These are phyloP conservation scores for Fusarium solani-melongenae DNA, from an alignment of 2,329 filamentous ascomycete species.

Conservation along the genomic window DNA sequence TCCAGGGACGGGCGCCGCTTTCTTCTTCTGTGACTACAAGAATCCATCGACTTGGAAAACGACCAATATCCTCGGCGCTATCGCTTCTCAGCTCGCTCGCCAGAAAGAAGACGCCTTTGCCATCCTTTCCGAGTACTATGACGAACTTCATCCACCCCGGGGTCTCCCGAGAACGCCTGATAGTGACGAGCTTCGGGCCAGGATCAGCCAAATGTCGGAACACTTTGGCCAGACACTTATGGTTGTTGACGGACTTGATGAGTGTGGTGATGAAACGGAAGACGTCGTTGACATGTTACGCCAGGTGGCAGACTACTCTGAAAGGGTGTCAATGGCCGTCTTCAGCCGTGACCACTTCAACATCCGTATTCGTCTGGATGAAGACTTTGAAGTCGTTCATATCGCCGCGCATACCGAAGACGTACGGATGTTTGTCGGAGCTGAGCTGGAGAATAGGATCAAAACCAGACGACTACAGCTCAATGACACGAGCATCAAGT, in stretches of 20 bases:
- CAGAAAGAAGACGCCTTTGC: background rate
- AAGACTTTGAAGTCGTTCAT: background rate
- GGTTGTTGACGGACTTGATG: background rate
- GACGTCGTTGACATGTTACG: background rate
- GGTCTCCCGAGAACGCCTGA: background rate
- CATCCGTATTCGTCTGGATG: background rate
- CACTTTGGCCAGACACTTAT: background rate
- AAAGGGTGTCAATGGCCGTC: background rate
- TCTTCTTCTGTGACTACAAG: background rate
- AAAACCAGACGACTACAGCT: background rate
- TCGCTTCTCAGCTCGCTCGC: background rate
- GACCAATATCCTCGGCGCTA: background rate
- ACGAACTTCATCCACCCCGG: background rate
- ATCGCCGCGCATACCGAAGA: background rate
- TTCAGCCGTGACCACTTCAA: background rate
- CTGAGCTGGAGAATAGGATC: background rate
- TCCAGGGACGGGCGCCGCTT: background rate
- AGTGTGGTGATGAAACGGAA: background rate
- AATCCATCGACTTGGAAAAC: background rate
- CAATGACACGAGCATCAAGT: background rate
- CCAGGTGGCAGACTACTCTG: background rate
- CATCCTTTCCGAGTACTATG: background rate
- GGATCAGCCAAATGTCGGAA: background rate
- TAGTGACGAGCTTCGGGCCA: background rate
- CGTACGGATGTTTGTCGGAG: background rate